phyloP scores from a whole-genome alignment of 2,329 filamentous ascomycete genomes.

The Cladobotryum mycophilum region DNA sequence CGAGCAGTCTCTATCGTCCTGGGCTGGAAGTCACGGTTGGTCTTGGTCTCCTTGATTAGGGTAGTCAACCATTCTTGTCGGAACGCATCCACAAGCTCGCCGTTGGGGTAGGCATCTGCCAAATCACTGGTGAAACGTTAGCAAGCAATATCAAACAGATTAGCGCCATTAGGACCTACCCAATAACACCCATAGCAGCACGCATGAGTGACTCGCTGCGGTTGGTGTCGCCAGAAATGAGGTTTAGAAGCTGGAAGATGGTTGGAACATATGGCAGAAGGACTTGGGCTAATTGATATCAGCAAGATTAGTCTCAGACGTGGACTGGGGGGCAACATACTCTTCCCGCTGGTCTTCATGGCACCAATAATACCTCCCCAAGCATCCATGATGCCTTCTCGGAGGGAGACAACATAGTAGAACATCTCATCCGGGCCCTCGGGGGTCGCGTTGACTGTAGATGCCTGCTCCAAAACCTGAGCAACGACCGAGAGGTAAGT shows the following conservation, averaged over 20 bases:
- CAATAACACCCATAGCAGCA: constrained; percentile 95
- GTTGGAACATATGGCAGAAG: constrained; percentile 73
- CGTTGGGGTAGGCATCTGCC: constrained; percentile 86
- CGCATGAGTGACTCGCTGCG: constrained; percentile 87
- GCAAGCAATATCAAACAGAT: background rate
- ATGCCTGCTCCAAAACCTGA: constrained; percentile 88
- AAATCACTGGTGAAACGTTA: constrained; percentile 60
- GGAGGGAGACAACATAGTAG: constrained; percentile 89
- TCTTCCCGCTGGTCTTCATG: constrained; percentile 77
- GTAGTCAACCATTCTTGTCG: constrained; percentile 83
- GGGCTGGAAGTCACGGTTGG: constrained; percentile 76
- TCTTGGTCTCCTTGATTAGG: constrained; percentile 87
- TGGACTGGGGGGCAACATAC: constrained; percentile 40
- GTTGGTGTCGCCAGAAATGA: constrained; percentile 75
- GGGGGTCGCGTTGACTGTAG: constrained; percentile 68
- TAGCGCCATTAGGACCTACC: constrained; percentile 49
- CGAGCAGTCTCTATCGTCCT: constrained; percentile 91
- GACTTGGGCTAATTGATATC: constrained; percentile 49
- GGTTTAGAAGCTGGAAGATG: constrained; percentile 81
- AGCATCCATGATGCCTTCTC: constrained; percentile 98
- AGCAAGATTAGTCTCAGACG: constrained; percentile 14
- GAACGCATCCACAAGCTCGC: constrained; percentile 78
- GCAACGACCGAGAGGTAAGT: constrained; percentile 89
- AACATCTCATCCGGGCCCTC: constrained; percentile 92
- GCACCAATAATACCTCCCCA: constrained; percentile 96